Conservation (phyloP, 2,329 filamentous ascomycete genomes). For the Cladosporium austrohemisphaericum region DNA sequence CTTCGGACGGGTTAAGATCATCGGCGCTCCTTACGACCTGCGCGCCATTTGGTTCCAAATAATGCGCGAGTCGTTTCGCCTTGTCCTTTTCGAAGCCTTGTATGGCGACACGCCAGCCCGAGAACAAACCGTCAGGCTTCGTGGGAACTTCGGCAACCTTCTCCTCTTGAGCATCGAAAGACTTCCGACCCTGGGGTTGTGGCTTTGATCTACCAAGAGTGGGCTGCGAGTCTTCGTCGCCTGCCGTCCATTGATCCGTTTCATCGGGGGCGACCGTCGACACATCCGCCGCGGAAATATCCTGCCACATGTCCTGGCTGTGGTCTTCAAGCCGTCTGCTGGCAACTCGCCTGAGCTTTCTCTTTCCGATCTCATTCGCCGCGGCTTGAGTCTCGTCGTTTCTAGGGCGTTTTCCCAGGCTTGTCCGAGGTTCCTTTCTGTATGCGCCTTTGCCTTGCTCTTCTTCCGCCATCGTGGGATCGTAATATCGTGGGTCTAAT, state of each 20-base stretch:
- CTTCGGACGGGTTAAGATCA: background rate
- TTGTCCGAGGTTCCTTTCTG: slow-evolving; percentile 46
- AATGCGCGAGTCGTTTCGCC: slow-evolving; percentile 20
- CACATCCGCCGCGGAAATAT: slow-evolving; percentile 59
- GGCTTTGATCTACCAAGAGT: slow-evolving; percentile 28
- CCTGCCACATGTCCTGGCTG: slow-evolving; percentile 81
- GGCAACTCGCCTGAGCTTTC: slow-evolving; percentile 82
- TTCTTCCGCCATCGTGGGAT: slow-evolving; percentile 65
- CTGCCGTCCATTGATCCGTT: slow-evolving; percentile 24
- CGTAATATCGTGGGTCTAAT: slow-evolving; percentile 78
- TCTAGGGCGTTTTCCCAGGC: slow-evolving; percentile 57
- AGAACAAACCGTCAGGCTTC: slow-evolving; percentile 27
- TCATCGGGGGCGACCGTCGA: slow-evolving; percentile 19
- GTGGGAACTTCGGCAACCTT: background rate
- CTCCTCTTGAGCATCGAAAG: slow-evolving; percentile 18
- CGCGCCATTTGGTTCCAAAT: slow-evolving; percentile 30
- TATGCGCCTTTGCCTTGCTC: slow-evolving; percentile 76
- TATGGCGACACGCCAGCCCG: slow-evolving; percentile 27
- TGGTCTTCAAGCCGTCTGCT: slow-evolving; percentile 80
- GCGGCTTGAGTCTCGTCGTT: slow-evolving; percentile 39
- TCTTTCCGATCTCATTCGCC: slow-evolving; percentile 47
- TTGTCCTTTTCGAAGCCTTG: slow-evolving; percentile 27
- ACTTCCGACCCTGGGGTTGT: slow-evolving; percentile 36
- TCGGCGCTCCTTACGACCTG: slow-evolving; percentile 21
- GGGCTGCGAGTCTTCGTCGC: slow-evolving; percentile 16